Evolutionary conservation across 2,329 filamentous ascomycete species (phyloP), one percentile per base, ranked within the genome.

Genomic region (Graphiopsis chlorocephala): DNA sequence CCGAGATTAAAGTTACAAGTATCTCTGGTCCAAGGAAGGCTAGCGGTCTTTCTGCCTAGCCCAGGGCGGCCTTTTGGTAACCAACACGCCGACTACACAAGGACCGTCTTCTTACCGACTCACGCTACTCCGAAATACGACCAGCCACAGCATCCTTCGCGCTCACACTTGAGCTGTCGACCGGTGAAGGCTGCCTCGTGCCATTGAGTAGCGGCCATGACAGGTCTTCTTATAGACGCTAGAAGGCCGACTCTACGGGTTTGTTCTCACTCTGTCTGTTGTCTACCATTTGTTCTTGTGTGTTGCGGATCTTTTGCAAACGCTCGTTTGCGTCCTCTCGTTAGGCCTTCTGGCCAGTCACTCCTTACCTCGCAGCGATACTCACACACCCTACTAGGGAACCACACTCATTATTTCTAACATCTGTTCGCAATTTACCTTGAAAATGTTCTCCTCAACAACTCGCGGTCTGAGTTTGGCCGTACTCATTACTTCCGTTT

Each of bases 281-380:
- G 45, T 48, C 50, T 50, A 56, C 38, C 23, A 52, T 47, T 53
- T 33, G 26, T 59, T 38, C 28, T 33, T 59, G 17, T 59, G 17
- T 47, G 23, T 52, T 50, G 47, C 17, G 38, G 38, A 29, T n/a
- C 4, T 42, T 42, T 59, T 59, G 62, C 62, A 45, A 59, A 56
- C 60, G 7, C 14, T 61, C 26, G 81, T 83, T 82, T 84, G 83
- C 82, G 83, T 86, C 81, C 84, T 77, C 76, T 86, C 84, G 65
- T 84, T 85, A 70, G 72, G 72, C 68, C 64, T 66, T 68, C 68
- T 76, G 45, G 62, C 29, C 48, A 77, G 73, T 53, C 60, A 62
- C 60, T 55, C 60, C 23, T 62, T 61, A 61, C 15, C n/a, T 58
- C 23, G 11, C 29, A 56, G 33, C 35, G 10, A 45, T 14, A 35